Percentiles rank a stretch among this genome's conserved stretches.
Conservation (phyloP, 139 green algal genomes). For the Chlorella vulgaris region DNA sequence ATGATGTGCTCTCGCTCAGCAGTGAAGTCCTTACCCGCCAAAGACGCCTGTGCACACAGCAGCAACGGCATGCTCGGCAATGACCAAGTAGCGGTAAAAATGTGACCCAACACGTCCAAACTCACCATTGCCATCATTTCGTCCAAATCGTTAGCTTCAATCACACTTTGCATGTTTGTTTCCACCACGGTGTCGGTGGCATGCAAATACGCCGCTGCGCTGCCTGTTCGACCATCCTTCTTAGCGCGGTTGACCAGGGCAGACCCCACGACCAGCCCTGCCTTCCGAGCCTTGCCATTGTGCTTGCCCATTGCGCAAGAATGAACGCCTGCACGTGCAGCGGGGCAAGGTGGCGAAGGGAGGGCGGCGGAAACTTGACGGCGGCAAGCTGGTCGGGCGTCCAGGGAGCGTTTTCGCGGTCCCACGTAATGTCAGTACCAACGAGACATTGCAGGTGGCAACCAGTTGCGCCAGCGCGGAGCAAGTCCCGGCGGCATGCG, state of each 20-base stretch:
- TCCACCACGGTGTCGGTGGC: conserved; percentile 64
- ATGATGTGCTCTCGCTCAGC: conserved; percentile 78
- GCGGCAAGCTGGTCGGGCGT: too few species aligned
- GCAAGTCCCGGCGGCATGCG: too few species aligned
- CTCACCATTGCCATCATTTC: conserved; percentile 93
- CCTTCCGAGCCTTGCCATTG: conserved; percentile 80
- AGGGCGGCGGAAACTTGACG: too few species aligned
- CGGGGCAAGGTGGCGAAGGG: too few species aligned
- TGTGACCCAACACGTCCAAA: not conserved
- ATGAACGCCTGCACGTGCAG: too few species aligned
- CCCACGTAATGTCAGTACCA: too few species aligned
- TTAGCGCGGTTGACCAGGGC: conserved; percentile 64
- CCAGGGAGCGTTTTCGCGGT: too few species aligned
- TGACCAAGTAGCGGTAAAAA: not conserved
- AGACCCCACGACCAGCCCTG: conserved; percentile 66
- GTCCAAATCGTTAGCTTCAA: conserved; percentile 91
- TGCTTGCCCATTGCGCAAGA: conserved; percentile 90
- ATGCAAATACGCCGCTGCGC: conserved; percentile 49
- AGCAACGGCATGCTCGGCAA: not conserved
- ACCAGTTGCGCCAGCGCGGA: too few species aligned
- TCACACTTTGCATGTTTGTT: conserved; percentile 77
- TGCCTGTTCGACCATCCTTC: conserved; percentile 39
- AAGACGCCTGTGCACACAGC: conserved; percentile 68
- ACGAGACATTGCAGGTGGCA: too few species aligned
- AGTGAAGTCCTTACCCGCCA: conserved; percentile 88